Percentiles rank a stretch among this genome's conserved stretches.
Evolutionary conservation across 1,284 basidiomycete species (phyloP).

Genomic region (Paramarasmius palmivorus): DNA sequence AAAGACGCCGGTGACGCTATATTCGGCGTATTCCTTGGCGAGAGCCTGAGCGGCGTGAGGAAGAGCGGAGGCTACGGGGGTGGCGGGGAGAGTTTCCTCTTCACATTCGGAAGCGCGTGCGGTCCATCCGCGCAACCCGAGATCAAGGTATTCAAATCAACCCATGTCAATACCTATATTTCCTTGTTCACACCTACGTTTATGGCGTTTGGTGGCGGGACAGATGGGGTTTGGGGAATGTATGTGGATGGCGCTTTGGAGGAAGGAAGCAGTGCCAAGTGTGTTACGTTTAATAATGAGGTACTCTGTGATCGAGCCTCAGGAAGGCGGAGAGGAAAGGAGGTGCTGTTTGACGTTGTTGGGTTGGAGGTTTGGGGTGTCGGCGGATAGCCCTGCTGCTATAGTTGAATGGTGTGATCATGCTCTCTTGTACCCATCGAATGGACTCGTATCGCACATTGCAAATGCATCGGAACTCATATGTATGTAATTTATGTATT

Average conservation of each 20-base stretch:
- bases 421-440: too few relatives aligned
- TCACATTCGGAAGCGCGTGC: slow-evolving; percentile 44
- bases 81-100: slow-evolving; percentile 87
- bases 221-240: slow-evolving; percentile 86
- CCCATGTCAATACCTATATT: slow-evolving; percentile 90
- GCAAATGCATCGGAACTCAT: too few relatives aligned
- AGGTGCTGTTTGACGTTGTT: slow-evolving; percentile 77
- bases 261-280: slow-evolving; percentile 81
- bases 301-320: slow-evolving; percentile 60
- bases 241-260: slow-evolving; percentile 86
- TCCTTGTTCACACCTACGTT: slow-evolving; percentile 80
- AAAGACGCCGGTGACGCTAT: slow-evolving; percentile 60
- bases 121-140: slow-evolving; percentile 35
- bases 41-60: slow-evolving; percentile 49
- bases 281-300: slow-evolving; percentile 89
- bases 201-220: slow-evolving; percentile 92
- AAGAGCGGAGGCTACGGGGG: slow-evolving; percentile 75
- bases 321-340: slow-evolving; percentile 45
- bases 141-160: slow-evolving; percentile 75
- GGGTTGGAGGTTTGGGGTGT: slow-evolving; percentile 87
- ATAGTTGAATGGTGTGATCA: too few relatives aligned
- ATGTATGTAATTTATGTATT: too few relatives aligned
- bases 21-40: slow-evolving; percentile 85
- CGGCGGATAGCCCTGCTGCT: slow-evolving; percentile 25
- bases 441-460: too few relatives aligned